These are phyloP conservation scores for barley (Hordeum vulgare) DNA, from an alignment of 176 grass and related monocot species.

Conservation along the genomic window MorexV3_pseudomolecules_assembly NC_058520.1:130890658-130891157, in stretches of 20 bases:
- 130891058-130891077: slow-evolving; percentile 23
- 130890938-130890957: not conserved
- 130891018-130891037: not conserved
- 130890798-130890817: not conserved
- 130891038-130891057: not conserved
- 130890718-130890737: not conserved
- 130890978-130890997: not conserved
- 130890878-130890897: not conserved
- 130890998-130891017: not conserved
- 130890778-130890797: not conserved
- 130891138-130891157: slow-evolving; percentile 30
- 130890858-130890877: not conserved
- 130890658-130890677: not conserved
- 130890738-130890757: not conserved
- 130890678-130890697: not conserved
- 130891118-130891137: slow-evolving; percentile 29
- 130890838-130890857: not conserved
- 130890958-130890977: not conserved
- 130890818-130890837: not conserved
- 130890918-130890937: not conserved
- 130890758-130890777: not conserved
- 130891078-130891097: slow-evolving; percentile 53
- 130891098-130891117: slow-evolving; percentile 36
- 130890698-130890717: not conserved
- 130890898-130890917: not conserved